phyloP scores from a whole-genome alignment of 768 basidiomycete genomes.

The Cubamyces lactineus region DNA sequence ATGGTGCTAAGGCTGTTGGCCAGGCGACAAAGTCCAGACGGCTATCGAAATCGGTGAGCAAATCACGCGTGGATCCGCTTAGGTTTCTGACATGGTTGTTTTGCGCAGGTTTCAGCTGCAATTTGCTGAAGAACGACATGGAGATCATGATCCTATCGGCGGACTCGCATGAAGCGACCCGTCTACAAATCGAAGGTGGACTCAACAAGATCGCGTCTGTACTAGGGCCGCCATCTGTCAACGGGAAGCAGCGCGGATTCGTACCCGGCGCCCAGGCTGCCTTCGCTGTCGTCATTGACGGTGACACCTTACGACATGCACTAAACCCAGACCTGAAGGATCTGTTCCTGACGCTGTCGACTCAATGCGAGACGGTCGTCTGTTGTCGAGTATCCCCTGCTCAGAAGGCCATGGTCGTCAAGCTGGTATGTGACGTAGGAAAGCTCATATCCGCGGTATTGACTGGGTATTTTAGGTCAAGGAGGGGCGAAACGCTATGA shows the following conservation, averaged over 20 bases:
- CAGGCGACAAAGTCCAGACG: conserved; percentile 96
- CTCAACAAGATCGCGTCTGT: conserved; percentile 93
- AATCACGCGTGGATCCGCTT: neutral
- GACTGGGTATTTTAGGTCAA: conserved; percentile 64
- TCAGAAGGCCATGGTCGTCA: conserved; percentile 97
- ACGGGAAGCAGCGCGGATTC: conserved; percentile 67
- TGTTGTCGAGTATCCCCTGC: conserved; percentile 98
- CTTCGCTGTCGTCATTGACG: conserved; percentile 96
- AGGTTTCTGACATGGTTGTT: neutral
- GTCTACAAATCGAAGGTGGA: conserved; percentile 87
- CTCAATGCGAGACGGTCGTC: conserved; percentile 97
- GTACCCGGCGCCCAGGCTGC: conserved; percentile 64
- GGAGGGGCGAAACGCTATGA: conserved; percentile 95
- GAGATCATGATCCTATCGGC: conserved; percentile 97
- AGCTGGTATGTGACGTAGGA: conserved; percentile 58
- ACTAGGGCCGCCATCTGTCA: conserved; percentile 71
- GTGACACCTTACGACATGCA: conserved; percentile 86
- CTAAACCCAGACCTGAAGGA: conserved; percentile 76
- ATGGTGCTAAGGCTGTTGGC: conserved; percentile 2
- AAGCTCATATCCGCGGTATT: neutral
- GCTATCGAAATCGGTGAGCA: conserved; percentile 88
- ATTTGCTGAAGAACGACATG: conserved; percentile 92
- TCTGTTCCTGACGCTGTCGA: conserved; percentile 88
- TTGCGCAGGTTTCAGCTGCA: conserved; percentile 82
- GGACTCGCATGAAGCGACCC: conserved; percentile 71